A percentile compares a stretch with the other conserved stretches of the same genome.
Evolutionary conservation across 371 early-diverging fungal species (phyloP).

Genomic region (Circinella minor): DNA sequence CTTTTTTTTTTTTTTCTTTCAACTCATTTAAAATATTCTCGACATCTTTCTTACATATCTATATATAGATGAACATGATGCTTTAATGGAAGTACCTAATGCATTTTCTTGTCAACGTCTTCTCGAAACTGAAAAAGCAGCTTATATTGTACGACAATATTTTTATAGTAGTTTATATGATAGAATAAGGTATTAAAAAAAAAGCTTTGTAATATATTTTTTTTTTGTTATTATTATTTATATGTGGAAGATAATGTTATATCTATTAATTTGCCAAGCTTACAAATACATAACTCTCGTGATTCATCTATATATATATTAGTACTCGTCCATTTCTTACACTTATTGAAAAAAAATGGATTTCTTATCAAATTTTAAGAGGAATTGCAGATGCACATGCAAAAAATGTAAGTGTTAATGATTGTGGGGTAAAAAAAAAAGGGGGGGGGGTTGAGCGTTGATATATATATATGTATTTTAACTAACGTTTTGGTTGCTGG

Average conservation of each 20-base stretch:
- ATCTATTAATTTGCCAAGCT: too few species aligned
- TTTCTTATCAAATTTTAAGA: constrained; percentile 85
- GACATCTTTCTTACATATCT: background rate
- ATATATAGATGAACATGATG: constrained; percentile 66
- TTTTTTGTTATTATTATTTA: background rate
- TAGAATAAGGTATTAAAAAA: constrained; percentile 74
- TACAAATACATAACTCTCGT: constrained; percentile 1
- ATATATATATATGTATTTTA: too few species aligned
- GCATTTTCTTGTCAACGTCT: constrained; percentile 79
- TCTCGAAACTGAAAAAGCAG: constrained; percentile 89
- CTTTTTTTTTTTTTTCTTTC: too few species aligned
- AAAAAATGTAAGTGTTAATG: constrained; percentile 31
- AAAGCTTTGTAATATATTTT: background rate
- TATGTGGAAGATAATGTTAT: too few species aligned
- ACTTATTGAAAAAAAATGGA: constrained; percentile 90
- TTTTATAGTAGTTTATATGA: constrained; percentile 91
- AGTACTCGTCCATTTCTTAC: constrained; percentile 94
- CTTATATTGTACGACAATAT: constrained; percentile 88
- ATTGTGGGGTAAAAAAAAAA: background rate
- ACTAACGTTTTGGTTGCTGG: too few species aligned
- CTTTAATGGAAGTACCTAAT: constrained; percentile 73
- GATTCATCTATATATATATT: too few species aligned
- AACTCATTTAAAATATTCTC: too few species aligned
- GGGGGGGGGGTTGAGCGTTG: too few species aligned
- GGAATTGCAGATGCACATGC: constrained; percentile 83